These are phyloP conservation scores for Rubia tinctorum DNA, from an alignment of 305 asterid species.

Conservation along the genomic window DNA sequence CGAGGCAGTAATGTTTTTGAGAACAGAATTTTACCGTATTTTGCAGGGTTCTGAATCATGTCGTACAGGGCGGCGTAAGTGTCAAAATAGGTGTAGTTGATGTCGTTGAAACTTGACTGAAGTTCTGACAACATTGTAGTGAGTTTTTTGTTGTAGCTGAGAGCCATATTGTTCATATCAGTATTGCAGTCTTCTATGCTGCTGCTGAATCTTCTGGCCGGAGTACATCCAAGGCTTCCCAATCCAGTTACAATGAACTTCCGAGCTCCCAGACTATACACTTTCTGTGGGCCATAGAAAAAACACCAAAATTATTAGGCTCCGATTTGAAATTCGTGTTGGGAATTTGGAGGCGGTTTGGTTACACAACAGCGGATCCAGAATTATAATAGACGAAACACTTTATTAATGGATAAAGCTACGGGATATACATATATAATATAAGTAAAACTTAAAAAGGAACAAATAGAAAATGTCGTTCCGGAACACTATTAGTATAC, in stretches of 20 bases:
- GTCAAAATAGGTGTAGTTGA: conserved; percentile 54
- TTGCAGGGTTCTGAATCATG: conserved; percentile 22
- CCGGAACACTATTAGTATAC: no score
- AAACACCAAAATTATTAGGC: background rate
- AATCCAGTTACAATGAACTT: conserved; percentile 27
- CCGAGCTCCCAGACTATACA: conserved; percentile 33
- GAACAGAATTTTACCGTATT: conserved; percentile 21
- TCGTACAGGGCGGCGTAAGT: conserved; percentile 25
- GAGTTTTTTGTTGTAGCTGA: conserved; percentile 26
- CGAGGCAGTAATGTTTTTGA: background rate
- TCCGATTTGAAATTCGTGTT: no score
- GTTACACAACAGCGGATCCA: no score
- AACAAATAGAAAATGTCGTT: no score
- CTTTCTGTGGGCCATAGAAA: conserved; percentile 14
- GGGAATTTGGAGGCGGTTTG: no score
- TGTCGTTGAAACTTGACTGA: conserved; percentile 38
- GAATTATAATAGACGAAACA: no score
- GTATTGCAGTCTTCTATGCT: conserved; percentile 26
- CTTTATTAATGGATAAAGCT: no score
- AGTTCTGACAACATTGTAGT: conserved; percentile 38
- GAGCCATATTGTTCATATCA: conserved; percentile 39
- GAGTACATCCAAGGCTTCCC: conserved; percentile 31
- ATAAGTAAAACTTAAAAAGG: no score
- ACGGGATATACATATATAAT: no score
- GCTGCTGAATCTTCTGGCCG: conserved; percentile 19